Evolutionary conservation across 2,329 filamentous ascomycete genomes (phyloP).

Genomic region (Teratosphaeriaceae sp.): DNA sequence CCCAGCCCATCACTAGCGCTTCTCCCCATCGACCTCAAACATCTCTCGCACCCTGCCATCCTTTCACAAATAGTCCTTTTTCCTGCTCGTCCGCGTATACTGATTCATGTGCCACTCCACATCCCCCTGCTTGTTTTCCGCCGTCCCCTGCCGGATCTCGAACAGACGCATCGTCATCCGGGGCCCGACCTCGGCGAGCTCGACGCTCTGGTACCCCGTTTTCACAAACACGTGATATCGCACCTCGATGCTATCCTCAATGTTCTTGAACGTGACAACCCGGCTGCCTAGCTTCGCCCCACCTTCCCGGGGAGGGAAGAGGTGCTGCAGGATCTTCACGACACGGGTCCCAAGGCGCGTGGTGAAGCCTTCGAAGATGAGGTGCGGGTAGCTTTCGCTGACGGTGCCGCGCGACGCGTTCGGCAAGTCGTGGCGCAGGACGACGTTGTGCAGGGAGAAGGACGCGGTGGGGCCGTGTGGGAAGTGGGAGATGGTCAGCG

Average conservation of each 20-base stretch:
- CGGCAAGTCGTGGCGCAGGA: slow-evolving; percentile 87
- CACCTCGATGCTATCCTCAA: slow-evolving; percentile 82
- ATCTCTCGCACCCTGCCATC: no score
- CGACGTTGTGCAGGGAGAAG: slow-evolving; percentile 87
- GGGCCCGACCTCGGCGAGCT: slow-evolving; percentile 82
- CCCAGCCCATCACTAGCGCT: no score
- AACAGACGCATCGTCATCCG: slow-evolving; percentile 97
- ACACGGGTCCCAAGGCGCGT: slow-evolving; percentile 74
- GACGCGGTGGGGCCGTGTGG: slow-evolving; percentile 83
- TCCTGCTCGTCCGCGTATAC: slow-evolving; percentile 86
- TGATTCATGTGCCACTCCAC: slow-evolving; percentile 95
- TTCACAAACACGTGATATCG: slow-evolving; percentile 91
- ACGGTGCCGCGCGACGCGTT: slow-evolving; percentile 81
- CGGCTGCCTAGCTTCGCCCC: slow-evolving; percentile 78
- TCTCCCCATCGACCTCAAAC: no score
- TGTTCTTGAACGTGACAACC: slow-evolving; percentile 90
- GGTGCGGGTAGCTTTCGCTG: slow-evolving; percentile 84
- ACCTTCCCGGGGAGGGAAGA: slow-evolving; percentile 73
- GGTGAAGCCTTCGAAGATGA: slow-evolving; percentile 92
- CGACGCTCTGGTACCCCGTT: slow-evolving; percentile 83
- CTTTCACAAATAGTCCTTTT: slow-evolving; percentile 85
- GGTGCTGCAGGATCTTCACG: slow-evolving; percentile 84
- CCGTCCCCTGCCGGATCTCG: slow-evolving; percentile 82
- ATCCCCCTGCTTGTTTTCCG: slow-evolving; percentile 93
- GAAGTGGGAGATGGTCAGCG: slow-evolving; percentile 78